phyloP scores from a whole-genome alignment of 805 yeast genomes.

The Blastobotrys robertii region DNA sequence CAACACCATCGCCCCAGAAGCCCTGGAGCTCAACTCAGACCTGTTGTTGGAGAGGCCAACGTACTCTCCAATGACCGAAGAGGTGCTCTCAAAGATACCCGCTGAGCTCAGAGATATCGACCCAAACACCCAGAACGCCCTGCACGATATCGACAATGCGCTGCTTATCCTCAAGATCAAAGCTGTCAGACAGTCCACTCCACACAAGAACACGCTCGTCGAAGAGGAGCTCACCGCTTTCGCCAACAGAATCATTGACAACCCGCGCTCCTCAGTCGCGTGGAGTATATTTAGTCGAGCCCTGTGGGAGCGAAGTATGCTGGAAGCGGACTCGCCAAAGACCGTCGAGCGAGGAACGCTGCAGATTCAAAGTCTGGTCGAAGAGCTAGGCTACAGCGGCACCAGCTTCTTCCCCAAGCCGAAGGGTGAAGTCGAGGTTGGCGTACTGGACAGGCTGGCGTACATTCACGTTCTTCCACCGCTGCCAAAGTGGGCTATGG shows the following conservation, averaged over 20 bases:
- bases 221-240: conserved; percentile 78
- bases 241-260: conserved; percentile 59
- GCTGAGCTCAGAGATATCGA: conserved; percentile 39
- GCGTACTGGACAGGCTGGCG: conserved; percentile 47
- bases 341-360: conserved; percentile 90
- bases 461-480: conserved; percentile 68
- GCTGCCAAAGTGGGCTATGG: conserved; percentile 79
- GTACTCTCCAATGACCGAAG: conserved; percentile 43
- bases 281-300: conserved; percentile 77
- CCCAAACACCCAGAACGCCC: conserved; percentile 72
- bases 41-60: conserved; percentile 64
- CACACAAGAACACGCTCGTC: conserved; percentile 57
- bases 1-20: conserved; percentile 4
- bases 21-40: conserved; percentile 61
- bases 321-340: conserved; percentile 71
- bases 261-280: conserved; percentile 38
- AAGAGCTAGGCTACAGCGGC: conserved; percentile 66
- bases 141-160: conserved; percentile 61
- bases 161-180: conserved; percentile 63
- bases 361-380: conserved; percentile 86
- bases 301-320: conserved; percentile 79
- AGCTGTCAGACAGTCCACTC: conserved; percentile 57
- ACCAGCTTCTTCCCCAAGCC: conserved; percentile 34
- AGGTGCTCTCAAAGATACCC: conserved; percentile 21
- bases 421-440: conserved; percentile 20